Conservation (phyloP, 1,284 basidiomycete genomes). For the Puccinia polysora region DNA sequence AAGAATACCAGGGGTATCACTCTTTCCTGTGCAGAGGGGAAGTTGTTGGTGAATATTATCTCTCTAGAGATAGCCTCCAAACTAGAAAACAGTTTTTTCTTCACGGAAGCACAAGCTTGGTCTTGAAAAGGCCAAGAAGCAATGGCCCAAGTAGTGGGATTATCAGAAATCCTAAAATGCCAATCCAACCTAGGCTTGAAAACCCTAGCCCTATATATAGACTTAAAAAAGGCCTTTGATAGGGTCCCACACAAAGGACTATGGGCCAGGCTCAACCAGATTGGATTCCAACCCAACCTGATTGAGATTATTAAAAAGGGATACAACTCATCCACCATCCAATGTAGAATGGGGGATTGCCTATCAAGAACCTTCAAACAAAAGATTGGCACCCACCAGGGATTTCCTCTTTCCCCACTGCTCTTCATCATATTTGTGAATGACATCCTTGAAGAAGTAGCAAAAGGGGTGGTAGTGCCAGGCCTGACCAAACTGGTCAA, state of each 20-base stretch:
- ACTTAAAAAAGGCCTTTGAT: constrained; percentile 21
- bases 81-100: neutral
- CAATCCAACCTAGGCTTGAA: neutral
- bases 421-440: constrained; percentile 32
- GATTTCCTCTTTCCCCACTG: constrained; percentile 6
- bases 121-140: constrained; percentile 1
- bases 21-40: neutral
- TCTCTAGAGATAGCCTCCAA: neutral
- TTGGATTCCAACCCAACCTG: neutral
- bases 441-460: neutral
- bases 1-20: constrained; percentile 13
- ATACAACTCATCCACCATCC: neutral
- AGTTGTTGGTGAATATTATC: constrained; percentile 8
- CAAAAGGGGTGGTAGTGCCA: neutral
- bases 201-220: neutral
- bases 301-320: neutral
- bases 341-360: neutral
- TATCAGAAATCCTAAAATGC: neutral
- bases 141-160: neutral
- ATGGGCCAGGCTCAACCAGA: neutral
- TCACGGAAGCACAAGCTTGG: neutral
- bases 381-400: neutral
- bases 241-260: constrained; percentile 9
- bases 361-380: neutral
- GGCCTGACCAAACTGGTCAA: neutral